Evolutionary conservation across 805 yeast species (phyloP).

Genomic region (Scheffersomyces coipomensis): DNA sequence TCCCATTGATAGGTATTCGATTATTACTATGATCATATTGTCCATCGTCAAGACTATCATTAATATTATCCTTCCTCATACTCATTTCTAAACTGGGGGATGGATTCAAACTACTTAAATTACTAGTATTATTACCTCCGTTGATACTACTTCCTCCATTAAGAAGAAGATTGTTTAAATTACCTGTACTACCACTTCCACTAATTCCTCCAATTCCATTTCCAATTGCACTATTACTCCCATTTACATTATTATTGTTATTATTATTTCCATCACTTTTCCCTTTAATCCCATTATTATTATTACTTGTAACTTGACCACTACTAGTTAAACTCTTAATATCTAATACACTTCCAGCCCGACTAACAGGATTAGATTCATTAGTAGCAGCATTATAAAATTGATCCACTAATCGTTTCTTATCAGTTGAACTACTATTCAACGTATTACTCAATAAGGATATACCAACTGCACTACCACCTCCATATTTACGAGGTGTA

Average conservation of each 20-base stretch:
- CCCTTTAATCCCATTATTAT: not conserved
- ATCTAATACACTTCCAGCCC: not conserved
- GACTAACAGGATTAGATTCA: slow-evolving; percentile 10
- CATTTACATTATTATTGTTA: not conserved
- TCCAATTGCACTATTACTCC: not conserved
- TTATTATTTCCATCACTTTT: not conserved
- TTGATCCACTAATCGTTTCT: slow-evolving; percentile 40
- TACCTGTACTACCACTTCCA: not conserved
- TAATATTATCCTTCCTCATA: not conserved
- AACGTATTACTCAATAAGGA: not conserved
- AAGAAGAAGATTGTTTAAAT: too few species aligned
- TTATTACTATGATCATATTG: not conserved
- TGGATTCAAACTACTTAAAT: not conserved
- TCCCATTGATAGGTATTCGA: not conserved
- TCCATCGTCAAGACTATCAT: not conserved
- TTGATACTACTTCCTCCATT: not conserved
- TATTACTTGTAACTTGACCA: not conserved
- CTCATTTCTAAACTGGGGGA: not conserved
- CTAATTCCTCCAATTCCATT: not conserved
- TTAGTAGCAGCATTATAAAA: slow-evolving; percentile 28
- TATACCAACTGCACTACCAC: not conserved
- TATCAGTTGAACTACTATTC: slow-evolving; percentile 11
- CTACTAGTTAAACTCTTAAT: not conserved
- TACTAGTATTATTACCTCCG: not conserved
- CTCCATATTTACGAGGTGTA: not conserved